phyloP scores from a whole-genome alignment of 1,139 yeast genomes.

The Pichia sp. region DNA sequence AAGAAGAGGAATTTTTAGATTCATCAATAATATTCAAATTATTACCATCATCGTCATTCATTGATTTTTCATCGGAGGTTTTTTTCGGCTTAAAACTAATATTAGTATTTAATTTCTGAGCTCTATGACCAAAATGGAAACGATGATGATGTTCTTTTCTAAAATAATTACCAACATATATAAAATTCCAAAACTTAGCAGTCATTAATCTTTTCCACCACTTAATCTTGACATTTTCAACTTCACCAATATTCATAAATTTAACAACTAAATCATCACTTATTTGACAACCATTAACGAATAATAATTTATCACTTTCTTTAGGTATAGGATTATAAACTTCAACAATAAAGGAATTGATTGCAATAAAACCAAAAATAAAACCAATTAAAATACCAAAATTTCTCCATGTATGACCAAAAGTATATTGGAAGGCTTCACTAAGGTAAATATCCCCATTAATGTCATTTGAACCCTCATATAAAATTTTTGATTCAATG shows the following conservation, averaged over 20 bases:
- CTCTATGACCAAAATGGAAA: not conserved
- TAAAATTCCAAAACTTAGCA: not conserved
- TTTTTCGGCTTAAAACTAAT: no score
- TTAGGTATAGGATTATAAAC: conserved; percentile 19
- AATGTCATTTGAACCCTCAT: conserved; percentile 40
- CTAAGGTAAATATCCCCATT: conserved; percentile 39
- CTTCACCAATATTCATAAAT: conserved; percentile 2
- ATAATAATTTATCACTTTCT: conserved; percentile 22
- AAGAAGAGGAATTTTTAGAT: not conserved
- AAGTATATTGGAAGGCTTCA: conserved; percentile 33
- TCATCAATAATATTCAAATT: no score
- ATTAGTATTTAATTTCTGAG: not conserved
- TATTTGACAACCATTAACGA: conserved; percentile 18
- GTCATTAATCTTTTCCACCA: conserved; percentile 26
- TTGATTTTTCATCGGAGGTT: no score
- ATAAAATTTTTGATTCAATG: conserved; percentile 27
- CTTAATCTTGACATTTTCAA: not conserved
- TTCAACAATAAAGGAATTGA: conserved; percentile 34
- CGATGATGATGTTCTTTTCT: not conserved
- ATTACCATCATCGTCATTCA: not conserved
- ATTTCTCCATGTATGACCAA: conserved; percentile 44
- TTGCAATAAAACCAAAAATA: conserved; percentile 35
- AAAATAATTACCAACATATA: not conserved
- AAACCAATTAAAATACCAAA: conserved; percentile 40
- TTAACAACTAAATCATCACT: conserved; percentile 3